These are phyloP conservation scores for Monosporascus sp. DNA, from an alignment of 2,329 filamentous ascomycete genomes.

Conservation along the genomic window DNA sequence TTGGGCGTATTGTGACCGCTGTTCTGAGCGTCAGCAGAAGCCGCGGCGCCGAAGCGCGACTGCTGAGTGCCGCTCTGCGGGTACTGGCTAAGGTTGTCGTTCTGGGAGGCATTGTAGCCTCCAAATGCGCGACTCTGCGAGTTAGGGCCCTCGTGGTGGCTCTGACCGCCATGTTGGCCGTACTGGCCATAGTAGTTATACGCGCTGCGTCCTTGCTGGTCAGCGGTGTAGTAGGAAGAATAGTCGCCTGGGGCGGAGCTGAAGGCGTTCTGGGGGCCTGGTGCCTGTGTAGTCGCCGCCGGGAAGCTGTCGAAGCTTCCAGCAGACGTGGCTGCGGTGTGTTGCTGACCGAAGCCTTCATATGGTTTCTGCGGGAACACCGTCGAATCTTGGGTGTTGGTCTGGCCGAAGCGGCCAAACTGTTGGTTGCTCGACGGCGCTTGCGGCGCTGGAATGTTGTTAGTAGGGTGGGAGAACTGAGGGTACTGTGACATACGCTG, in stretches of 20 bases:
- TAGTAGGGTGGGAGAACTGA: slow-evolving; percentile 28
- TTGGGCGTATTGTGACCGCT: slow-evolving; percentile 91
- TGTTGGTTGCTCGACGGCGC: slow-evolving; percentile 54
- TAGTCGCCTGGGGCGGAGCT: slow-evolving; percentile 75
- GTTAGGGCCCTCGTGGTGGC: slow-evolving; percentile 67
- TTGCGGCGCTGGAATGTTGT: slow-evolving; percentile 41
- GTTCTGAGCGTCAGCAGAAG: slow-evolving; percentile 66
- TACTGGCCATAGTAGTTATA: slow-evolving; percentile 69
- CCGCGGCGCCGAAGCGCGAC: slow-evolving; percentile 52
- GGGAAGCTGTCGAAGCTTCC: slow-evolving; percentile 53
- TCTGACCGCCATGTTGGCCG: slow-evolving; percentile 46
- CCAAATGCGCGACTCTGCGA: slow-evolving; percentile 72
- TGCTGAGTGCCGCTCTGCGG: slow-evolving; percentile 68
- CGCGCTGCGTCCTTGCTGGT: slow-evolving; percentile 63
- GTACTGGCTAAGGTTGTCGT: slow-evolving; percentile 62
- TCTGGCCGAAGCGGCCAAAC: slow-evolving; percentile 65
- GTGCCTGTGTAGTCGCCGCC: slow-evolving; percentile 51
- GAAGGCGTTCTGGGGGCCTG: slow-evolving; percentile 56
- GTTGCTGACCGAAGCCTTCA: slow-evolving; percentile 82
- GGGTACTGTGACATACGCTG: slow-evolving; percentile 23
- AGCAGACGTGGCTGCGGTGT: slow-evolving; percentile 39
- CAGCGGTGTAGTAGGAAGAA: slow-evolving; percentile 78
- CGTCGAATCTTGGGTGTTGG: slow-evolving; percentile 54
- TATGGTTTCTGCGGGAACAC: slow-evolving; percentile 71
- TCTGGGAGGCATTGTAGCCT: slow-evolving; percentile 64